Evolutionary conservation across 305 asterid species (phyloP), one percentile per base, ranked within the genome.

Genomic region (Fraxinus platypoda): DNA sequence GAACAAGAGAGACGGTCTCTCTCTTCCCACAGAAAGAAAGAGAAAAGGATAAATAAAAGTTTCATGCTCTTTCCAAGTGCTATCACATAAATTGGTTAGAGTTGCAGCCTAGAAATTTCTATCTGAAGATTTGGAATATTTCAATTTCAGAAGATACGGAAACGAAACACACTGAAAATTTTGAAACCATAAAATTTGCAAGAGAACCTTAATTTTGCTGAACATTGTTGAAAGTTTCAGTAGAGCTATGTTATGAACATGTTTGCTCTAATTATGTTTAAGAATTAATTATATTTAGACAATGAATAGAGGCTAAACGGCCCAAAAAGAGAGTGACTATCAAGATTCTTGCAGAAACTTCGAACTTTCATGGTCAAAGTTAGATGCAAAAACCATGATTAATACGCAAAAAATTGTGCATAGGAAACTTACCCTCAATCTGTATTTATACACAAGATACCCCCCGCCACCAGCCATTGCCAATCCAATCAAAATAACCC

Each of bases 401-500:
- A 11, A 64, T 52, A 73, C 1, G 19, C 62, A 62, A 68, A 34
- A 80, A 34, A 35, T 26, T 28, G 11, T n/a, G 57, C 62, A 38
- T 43, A 84, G 35, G 49, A 78, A 80, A 89, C 93, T 81, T 87
- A 93, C 97, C 94, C 97, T 90, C 82, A 88, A 84, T 80, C 97
- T 88, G 82, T 92, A 83, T 85, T 88, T 93, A 88, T 93, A 93
- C 7, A 93, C 84, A 21, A 93, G 91, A 87, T 92, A 93, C 11
- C 92, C 94, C 66, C 96, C 97, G 54, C 91, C 94, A 78, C 85
- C 88, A 82, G 92, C 94, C 82, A 93, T 78, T 59, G 84, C 93
- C 77, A 93, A 86, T 81, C 92, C 93, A 17, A 93, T 34, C 81
- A 93, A 34, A 85, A 93, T 90, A 75, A 89, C 76, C 97, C 94